Percentiles rank a stretch among this genome's conserved stretches.
Evolutionary conservation across 371 early-diverging fungal genomes (phyloP).

Genomic region (Smittium culicis): DNA sequence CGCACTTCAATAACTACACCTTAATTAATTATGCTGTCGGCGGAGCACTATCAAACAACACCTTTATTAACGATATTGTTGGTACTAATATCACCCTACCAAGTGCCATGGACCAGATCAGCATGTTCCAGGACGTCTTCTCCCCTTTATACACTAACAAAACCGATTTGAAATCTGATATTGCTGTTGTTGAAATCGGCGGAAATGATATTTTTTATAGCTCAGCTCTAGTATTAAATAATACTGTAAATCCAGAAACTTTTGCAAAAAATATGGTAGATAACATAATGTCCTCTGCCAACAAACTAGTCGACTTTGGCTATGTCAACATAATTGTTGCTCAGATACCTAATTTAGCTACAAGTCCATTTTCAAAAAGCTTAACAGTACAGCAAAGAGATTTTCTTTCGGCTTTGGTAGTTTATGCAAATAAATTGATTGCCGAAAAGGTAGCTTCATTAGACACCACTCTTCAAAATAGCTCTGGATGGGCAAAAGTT

Average conservation of each 20-base stretch:
- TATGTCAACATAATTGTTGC: not conserved
- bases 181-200: slow-evolving; percentile 24
- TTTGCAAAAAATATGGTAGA: not conserved
- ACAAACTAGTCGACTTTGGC: not conserved
- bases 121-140: slow-evolving; percentile 1
- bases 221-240: not conserved
- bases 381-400: not conserved
- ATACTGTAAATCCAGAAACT: not conserved
- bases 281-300: not conserved
- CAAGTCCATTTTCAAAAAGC: not conserved
- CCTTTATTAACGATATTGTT: slow-evolving; percentile 1
- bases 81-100: slow-evolving; percentile 10
- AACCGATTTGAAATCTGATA: slow-evolving; percentile 8
- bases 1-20: slow-evolving; percentile 21
- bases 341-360: not conserved
- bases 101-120: slow-evolving; percentile 13
- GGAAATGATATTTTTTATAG: slow-evolving; percentile 14
- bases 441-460: not conserved
- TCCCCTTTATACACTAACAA: not conserved
- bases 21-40: slow-evolving; percentile 36
- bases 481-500: not conserved
- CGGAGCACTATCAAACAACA: slow-evolving; percentile 15
- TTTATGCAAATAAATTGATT: not conserved
- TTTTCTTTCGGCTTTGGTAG: not conserved
- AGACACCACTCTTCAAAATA: not conserved